Evolutionary conservation across 129 eudicot species (phyloP).

Genomic region (Apium graveolens): DNA sequence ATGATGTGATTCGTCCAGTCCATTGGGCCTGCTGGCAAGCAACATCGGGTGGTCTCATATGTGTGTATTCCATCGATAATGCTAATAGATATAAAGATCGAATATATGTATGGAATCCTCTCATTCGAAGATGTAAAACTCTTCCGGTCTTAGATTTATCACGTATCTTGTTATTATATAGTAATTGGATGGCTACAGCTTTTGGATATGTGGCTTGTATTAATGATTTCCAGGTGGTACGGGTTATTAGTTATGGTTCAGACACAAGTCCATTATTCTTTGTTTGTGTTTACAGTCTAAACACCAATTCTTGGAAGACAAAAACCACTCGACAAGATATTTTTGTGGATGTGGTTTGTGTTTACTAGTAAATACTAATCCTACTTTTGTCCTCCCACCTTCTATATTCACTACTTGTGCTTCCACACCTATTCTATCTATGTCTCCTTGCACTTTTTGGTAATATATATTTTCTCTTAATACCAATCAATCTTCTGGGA

Average conservation of each 20-base stretch:
- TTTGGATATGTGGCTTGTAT: neutral
- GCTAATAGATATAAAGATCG: no score
- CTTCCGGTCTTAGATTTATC: neutral
- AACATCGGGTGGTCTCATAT: neutral
- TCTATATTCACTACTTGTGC: no score
- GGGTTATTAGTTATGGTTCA: neutral
- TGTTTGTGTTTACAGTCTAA: neutral
- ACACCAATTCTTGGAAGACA: neutral
- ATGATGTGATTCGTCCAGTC: no score
- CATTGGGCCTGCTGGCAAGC: neutral
- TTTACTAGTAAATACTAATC: no score
- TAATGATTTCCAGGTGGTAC: neutral
- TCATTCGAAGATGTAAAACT: neutral
- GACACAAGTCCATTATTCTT: neutral
- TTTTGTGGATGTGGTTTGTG: no score
- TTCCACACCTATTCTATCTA: no score
- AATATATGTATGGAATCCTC: neutral
- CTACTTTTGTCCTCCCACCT: no score
- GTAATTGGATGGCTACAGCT: neutral
- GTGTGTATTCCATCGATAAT: neutral
- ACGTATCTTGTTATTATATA: neutral
- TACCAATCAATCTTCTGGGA: no score
- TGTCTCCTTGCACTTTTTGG: no score
- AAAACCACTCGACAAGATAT: neutral
- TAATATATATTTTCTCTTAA: no score